Evolutionary conservation across 768 basidiomycete species (phyloP).

Genomic region (Artomyces pyxidatus): DNA sequence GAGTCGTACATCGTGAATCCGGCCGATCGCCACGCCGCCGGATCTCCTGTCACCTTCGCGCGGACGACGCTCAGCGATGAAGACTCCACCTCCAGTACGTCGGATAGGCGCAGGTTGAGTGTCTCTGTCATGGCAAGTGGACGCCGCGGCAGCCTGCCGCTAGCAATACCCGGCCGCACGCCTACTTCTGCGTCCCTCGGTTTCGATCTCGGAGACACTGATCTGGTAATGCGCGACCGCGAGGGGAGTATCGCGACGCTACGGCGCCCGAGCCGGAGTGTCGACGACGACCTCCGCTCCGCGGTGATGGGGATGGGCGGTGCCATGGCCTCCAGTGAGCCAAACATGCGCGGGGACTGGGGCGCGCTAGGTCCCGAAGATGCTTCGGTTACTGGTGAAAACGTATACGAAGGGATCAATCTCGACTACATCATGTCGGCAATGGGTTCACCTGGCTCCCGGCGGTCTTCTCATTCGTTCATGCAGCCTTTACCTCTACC

Average conservation of each 20-base stretch:
- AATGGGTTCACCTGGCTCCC: not conserved
- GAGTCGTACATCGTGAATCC: conserved; percentile 1
- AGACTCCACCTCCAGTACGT: not conserved
- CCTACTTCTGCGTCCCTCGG: not conserved
- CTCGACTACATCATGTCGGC: conserved; percentile 1
- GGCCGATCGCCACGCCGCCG: not conserved
- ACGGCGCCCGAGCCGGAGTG: conserved; percentile 4
- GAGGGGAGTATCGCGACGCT: conserved; percentile 4
- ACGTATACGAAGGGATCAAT: not conserved
- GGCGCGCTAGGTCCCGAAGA: not conserved
- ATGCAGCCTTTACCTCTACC: conserved; percentile 1
- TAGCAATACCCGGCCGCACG: not conserved
- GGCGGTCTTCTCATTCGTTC: conserved; percentile 2
- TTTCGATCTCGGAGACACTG: not conserved
- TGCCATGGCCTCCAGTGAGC: not conserved
- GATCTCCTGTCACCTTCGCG: conserved; percentile 1
- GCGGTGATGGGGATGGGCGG: not conserved
- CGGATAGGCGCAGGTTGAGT: not conserved
- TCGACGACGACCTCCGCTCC: conserved; percentile 3
- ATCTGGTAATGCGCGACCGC: conserved; percentile 1
- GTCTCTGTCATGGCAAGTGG: not conserved
- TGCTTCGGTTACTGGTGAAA: not conserved
- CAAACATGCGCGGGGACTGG: conserved; percentile 1
- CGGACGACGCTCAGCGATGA: not conserved
- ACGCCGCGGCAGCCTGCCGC: conserved; percentile 1